Percentiles rank a stretch among this genome's conserved stretches.
phyloP scores from a whole-genome alignment of 2,329 filamentous ascomycete species.

The Alternaria sp. region DNA sequence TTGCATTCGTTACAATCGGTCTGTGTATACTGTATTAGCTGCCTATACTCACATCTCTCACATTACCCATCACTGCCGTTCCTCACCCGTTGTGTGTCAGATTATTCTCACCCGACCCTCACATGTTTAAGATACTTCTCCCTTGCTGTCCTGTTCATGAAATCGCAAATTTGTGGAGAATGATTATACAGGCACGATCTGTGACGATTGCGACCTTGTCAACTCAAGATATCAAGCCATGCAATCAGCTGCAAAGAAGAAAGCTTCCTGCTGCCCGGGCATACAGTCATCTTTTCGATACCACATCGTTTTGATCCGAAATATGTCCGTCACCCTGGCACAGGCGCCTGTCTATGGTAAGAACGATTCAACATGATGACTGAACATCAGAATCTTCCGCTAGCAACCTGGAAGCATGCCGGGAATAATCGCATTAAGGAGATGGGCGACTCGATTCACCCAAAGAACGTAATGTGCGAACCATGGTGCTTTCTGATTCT shows the following conservation, averaged over 20 bases:
- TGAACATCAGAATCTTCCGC: background rate
- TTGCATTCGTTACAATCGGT: background rate
- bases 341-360: background rate
- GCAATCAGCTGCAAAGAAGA: background rate
- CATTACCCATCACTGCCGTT: background rate
- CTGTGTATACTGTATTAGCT: background rate
- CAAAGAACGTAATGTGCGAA: background rate
- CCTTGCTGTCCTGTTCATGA: background rate
- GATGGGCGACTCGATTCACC: background rate
- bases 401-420: background rate
- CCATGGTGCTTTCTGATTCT: background rate
- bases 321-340: background rate
- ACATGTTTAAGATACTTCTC: background rate
- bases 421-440: background rate
- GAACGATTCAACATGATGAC: background rate
- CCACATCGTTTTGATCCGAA: background rate
- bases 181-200: background rate
- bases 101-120: rapidly evolving
- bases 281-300: background rate
- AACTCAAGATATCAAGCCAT: background rate
- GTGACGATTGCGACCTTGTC: background rate
- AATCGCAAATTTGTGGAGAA: background rate
- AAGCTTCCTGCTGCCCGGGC: background rate
- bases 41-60: background rate
- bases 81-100: background rate